Evolutionary conservation across 106 monocot genomes (phyloP).

Genomic region (Triglochin maritima): DNA sequence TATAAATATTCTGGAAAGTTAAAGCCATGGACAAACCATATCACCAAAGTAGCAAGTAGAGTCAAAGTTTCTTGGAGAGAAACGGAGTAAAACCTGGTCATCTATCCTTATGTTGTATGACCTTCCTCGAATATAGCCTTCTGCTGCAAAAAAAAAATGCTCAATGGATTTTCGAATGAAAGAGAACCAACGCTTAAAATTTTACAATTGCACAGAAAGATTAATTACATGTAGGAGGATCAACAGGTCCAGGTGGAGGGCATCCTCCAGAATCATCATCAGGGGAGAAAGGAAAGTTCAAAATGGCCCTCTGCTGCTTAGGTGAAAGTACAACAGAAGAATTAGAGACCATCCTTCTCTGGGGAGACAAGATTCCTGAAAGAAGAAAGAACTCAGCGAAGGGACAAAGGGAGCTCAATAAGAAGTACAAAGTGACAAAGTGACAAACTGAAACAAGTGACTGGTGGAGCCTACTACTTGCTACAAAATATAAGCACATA

Average conservation of each 20-base stretch:
- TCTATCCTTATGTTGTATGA: slow-evolving; percentile 97
- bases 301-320: slow-evolving; percentile 18
- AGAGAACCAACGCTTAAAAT: not conserved
- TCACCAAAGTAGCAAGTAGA: slow-evolving; percentile 93
- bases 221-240: slow-evolving; percentile 65
- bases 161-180: not conserved
- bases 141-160: slow-evolving; percentile 77
- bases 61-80: slow-evolving; percentile 89
- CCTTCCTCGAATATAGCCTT: slow-evolving; percentile 89
- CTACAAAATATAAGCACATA: not conserved
- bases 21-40: slow-evolving; percentile 35
- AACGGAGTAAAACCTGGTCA: slow-evolving; percentile 82
- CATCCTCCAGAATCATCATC: slow-evolving; percentile 40
- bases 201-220: slow-evolving; percentile 1
- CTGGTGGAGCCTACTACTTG: not conserved
- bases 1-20: not conserved
- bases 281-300: slow-evolving; percentile 28
- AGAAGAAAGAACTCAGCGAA: not conserved
- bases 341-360: slow-evolving; percentile 22
- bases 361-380: slow-evolving; percentile 15
- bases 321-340: slow-evolving; percentile 28
- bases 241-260: slow-evolving; percentile 28
- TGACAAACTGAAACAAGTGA: not conserved
- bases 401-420: not conserved
- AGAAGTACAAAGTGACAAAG: too few relatives aligned